phyloP scores from a whole-genome alignment of 2,329 filamentous ascomycete genomes.

The Ophiostoma piceae region DNA sequence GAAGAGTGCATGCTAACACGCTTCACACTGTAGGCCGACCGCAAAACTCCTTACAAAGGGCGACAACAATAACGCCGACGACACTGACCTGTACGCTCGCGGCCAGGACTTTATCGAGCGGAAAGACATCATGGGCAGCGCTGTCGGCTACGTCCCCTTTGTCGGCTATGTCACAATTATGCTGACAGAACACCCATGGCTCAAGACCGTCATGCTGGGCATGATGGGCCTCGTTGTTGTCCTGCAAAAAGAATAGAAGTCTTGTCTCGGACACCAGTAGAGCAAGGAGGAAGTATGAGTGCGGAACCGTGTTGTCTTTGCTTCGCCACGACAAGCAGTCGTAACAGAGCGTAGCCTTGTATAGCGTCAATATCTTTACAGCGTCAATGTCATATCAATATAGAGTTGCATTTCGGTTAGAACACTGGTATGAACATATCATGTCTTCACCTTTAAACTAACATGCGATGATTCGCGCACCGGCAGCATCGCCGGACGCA shows the following conservation, averaged over 20 bases:
- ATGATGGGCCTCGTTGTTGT: slow-evolving; percentile 94
- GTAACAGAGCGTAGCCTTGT: not conserved
- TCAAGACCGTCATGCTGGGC: slow-evolving; percentile 91
- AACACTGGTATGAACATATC: not conserved
- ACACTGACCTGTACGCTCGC: slow-evolving; percentile 75
- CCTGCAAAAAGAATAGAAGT: slow-evolving; percentile 70
- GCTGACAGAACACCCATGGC: slow-evolving; percentile 90
- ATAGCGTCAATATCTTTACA: not conserved
- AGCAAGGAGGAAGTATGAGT: not conserved
- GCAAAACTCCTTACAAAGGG: slow-evolving; percentile 90
- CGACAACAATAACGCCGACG: slow-evolving; percentile 91
- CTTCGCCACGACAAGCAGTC: not conserved
- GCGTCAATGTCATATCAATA: not conserved
- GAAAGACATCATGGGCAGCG: slow-evolving; percentile 84
- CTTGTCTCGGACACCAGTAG: not conserved
- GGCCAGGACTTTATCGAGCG: slow-evolving; percentile 84
- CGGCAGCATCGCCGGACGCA: not conserved
- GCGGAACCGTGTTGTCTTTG: not conserved
- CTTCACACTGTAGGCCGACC: slow-evolving; percentile 38
- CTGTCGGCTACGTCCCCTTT: slow-evolving; percentile 85
- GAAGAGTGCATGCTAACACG: not conserved
- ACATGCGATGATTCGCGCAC: not conserved
- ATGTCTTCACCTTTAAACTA: not conserved
- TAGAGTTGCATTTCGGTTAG: not conserved
- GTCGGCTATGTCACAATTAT: slow-evolving; percentile 97